Evolutionary conservation across 495 filamentous ascomycete species (phyloP), one percentile per base, ranked within the genome.

Genomic region (Hypoxylon fuscum): DNA sequence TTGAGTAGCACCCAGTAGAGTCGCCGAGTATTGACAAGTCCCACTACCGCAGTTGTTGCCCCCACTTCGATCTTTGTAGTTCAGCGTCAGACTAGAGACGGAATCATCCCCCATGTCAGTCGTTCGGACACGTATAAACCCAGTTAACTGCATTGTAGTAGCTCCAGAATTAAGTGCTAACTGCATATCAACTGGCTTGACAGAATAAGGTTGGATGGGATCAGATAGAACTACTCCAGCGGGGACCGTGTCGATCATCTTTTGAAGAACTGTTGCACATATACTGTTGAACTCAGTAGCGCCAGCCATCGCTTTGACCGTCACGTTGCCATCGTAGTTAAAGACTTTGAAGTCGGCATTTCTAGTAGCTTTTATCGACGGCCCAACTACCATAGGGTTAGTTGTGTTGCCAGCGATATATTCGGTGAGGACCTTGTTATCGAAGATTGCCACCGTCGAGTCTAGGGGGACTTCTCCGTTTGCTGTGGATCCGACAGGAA

Each of bases 11-110:
- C 85, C 85, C 22, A 76, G 71, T 25, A 77, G 51, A 14, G 69
- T 75, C 4, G 79, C 73, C 4, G 70, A 74, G 27, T 81, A 78
- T n/a, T 75, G 72, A 50, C 81, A 81, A 40, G 64, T 70, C 17
- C 64, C 44, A 1, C 62, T 75, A 11, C 77, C 76, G 23, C 78
- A 81, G 38, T 92, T 92, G 73, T 90, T 93, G 5, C 92, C 92
- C 56, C 95, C 96, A 72, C 90, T 92, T 68, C 90, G 89, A 71
- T 97, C 93, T 78, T 95, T 96, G 82, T 96, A 98, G 18, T 93
- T 79, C 1, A 87, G 79, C 0, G 88, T 85, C 57, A 98, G 35
- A 40, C 74, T 73, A 29, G 61, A 49, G 53, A 79, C 71, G 23
- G 65, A 62, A 32, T 61, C 64, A 5, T 42, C 57, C 7, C 72